Conservation (phyloP, 495 filamentous ascomycete genomes). For the Copromyces sp. region DNA sequence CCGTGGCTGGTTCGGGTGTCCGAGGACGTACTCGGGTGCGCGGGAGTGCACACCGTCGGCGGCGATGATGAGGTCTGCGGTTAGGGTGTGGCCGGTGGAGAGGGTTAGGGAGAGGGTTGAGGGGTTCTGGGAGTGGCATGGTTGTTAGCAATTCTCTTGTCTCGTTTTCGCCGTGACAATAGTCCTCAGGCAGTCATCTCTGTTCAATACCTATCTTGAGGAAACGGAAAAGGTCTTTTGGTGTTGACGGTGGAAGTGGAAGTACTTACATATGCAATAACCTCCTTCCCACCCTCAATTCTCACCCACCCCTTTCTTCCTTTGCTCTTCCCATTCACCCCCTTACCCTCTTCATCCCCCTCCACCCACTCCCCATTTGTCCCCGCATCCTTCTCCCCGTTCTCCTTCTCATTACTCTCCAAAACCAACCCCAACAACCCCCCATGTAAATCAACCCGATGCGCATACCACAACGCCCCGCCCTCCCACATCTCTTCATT, state of each 20-base stretch:
- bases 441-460: conserved; percentile 30
- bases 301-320: conserved; percentile 11
- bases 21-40: conserved; percentile 14
- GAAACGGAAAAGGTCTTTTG: too few species aligned
- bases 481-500: background rate
- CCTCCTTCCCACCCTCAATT: conserved; percentile 19
- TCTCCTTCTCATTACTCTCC: conserved; percentile 13
- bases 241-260: too few species aligned
- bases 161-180: background rate
- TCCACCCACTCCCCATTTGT: background rate
- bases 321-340: background rate
- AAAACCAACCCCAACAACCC: conserved; percentile 26
- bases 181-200: background rate
- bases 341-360: too few species aligned
- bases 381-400: background rate
- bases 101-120: conserved; percentile 29
- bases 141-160: background rate
- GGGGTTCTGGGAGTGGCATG: conserved; percentile 15
- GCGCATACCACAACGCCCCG: conserved; percentile 6
- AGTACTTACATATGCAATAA: conserved; percentile 9
- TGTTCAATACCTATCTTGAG: too few species aligned
- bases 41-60: conserved; percentile 41
- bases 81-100: conserved; percentile 21
- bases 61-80: conserved; percentile 35
- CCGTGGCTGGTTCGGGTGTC: conserved; percentile 9